phyloP scores from a whole-genome alignment of 2,329 filamentous ascomycete genomes.

The Diplodia scrobiculata region DNA sequence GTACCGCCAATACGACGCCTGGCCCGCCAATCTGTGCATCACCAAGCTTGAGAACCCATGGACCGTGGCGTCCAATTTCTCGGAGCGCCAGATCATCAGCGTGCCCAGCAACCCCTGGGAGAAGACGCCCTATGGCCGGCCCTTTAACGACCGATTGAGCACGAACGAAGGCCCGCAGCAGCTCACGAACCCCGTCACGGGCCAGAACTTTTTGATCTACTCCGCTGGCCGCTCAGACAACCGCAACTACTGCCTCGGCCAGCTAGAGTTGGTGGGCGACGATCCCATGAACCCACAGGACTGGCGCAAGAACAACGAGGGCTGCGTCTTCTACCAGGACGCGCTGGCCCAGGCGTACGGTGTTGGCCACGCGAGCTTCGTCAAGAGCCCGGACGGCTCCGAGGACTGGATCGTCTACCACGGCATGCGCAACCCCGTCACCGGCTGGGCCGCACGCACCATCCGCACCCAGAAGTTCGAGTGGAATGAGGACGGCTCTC shows the following conservation, averaged over 20 bases:
- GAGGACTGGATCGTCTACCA: constrained; percentile 59
- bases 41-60: constrained; percentile 54
- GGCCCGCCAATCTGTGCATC: constrained; percentile 58
- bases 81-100: constrained; percentile 52
- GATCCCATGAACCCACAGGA: constrained; percentile 54
- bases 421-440: constrained; percentile 53
- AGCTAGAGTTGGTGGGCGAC: constrained; percentile 53
- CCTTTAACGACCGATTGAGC: constrained; percentile 50
- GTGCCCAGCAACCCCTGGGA: constrained; percentile 55
- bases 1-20: constrained; percentile 51
- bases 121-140: constrained; percentile 54
- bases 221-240: constrained; percentile 55
- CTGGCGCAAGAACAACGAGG: constrained; percentile 53
- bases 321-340: constrained; percentile 56
- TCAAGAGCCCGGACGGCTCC: constrained; percentile 51
- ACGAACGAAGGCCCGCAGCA: constrained; percentile 57
- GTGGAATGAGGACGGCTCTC: constrained; percentile 53
- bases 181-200: constrained; percentile 47
- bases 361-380: constrained; percentile 56
- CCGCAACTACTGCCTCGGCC: constrained; percentile 57
- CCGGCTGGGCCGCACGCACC: constrained; percentile 53
- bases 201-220: constrained; percentile 56
- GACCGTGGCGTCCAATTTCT: constrained; percentile 51
- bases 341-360: constrained; percentile 50
- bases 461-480: constrained; percentile 54